A percentile compares a stretch with the other conserved stretches of the same genome.
phyloP scores from a whole-genome alignment of 768 basidiomycete species.

The Vishniacozyma victoriae region DNA sequence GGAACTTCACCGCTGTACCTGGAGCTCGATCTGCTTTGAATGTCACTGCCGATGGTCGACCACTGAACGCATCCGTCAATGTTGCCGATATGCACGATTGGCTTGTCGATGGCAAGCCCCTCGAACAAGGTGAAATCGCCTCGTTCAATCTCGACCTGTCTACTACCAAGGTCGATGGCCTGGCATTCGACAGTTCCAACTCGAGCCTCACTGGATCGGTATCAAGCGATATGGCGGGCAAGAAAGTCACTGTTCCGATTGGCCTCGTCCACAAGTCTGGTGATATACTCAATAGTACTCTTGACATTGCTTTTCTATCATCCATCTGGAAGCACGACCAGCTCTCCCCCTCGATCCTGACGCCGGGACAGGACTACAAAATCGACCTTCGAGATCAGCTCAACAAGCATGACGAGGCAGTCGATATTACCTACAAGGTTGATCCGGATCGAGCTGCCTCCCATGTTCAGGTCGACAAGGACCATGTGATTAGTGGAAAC shows the following conservation, averaged over 20 bases:
- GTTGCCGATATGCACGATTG: conserved; percentile 50
- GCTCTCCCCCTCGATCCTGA: conserved; percentile 55
- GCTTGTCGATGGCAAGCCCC: conserved; percentile 53
- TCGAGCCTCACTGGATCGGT: conserved; percentile 61
- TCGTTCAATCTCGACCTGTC: conserved; percentile 10
- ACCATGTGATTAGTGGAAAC: conserved; percentile 55
- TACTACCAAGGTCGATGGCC: conserved; percentile 15
- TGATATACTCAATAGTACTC: conserved; percentile 59
- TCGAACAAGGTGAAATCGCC: conserved; percentile 56
- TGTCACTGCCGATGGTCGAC: conserved; percentile 59
- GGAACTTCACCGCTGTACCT: conserved; percentile 58
- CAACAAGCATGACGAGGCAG: too few relatives aligned
- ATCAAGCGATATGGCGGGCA: conserved; percentile 47
- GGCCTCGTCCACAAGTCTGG: conserved; percentile 52
- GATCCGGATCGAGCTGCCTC: conserved; percentile 51
- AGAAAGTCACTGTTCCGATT: conserved; percentile 55
- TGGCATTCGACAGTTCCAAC: conserved; percentile 54
- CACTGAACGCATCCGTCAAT: conserved; percentile 53
- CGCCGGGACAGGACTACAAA: conserved; percentile 52
- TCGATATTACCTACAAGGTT: conserved; percentile 52
- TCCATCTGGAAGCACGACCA: conserved; percentile 61
- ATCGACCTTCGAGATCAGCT: conserved; percentile 55
- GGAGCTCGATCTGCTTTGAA: conserved; percentile 58
- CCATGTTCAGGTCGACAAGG: conserved; percentile 50
- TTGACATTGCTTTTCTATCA: conserved; percentile 63